Evolutionary conservation across 2,329 filamentous ascomycete species (phyloP).

Genomic region (Tolypocladium amazonense): DNA sequence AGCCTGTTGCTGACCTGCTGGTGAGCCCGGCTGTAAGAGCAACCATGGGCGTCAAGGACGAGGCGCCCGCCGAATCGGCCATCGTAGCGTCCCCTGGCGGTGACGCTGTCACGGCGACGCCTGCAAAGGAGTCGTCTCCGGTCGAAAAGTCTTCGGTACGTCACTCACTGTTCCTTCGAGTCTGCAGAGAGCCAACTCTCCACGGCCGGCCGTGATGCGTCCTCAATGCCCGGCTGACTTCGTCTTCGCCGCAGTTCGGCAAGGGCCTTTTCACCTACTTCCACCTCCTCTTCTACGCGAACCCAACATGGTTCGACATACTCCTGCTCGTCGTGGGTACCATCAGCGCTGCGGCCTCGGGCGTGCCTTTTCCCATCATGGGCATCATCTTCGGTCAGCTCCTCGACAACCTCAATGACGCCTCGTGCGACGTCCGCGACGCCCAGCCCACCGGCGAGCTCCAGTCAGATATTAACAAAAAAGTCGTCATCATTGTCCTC

Average conservation of each 20-base stretch:
- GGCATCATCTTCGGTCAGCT: conserved; percentile 55
- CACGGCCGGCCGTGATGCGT: neutral
- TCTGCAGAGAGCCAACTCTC: neutral
- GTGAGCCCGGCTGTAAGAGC: neutral
- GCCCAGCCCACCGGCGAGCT: conserved; percentile 16
- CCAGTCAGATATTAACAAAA: conserved; percentile 37
- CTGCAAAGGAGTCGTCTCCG: neutral
- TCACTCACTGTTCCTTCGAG: neutral
- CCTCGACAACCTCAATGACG: conserved; percentile 48
- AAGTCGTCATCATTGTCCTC: conserved; percentile 52
- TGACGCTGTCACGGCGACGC: neutral
- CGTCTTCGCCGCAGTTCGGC: neutral
- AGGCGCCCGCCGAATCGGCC: neutral
- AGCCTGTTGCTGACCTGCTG: neutral
- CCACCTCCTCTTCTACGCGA: conserved; percentile 32
- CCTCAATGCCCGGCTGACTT: neutral
- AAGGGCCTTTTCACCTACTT: conserved; percentile 22
- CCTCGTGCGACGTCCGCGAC: conserved; percentile 34
- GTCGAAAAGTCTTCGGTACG: neutral
- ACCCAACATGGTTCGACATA: conserved; percentile 31
- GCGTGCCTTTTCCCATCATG: conserved; percentile 52
- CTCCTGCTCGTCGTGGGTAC: conserved; percentile 29
- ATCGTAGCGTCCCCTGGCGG: neutral
- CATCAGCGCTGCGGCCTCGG: conserved; percentile 42
- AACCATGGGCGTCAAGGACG: neutral